Percentiles rank a stretch among this genome's conserved stretches.
phyloP scores from a whole-genome alignment of 2,329 filamentous ascomycete species.

The Aspergillus cejpii region DNA sequence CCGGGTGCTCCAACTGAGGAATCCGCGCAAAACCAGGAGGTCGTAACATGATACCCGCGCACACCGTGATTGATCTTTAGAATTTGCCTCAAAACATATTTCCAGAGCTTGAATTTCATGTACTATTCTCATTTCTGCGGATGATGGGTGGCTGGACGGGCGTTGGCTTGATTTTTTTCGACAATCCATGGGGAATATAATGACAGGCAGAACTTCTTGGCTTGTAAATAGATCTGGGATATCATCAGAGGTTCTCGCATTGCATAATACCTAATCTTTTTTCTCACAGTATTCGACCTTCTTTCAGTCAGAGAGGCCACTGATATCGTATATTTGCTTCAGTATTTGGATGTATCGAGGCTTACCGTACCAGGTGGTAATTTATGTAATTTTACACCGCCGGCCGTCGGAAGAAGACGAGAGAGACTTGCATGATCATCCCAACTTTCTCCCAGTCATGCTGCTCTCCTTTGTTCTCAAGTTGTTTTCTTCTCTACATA shows the following conservation, averaged over 20 bases:
- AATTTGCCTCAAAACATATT: conserved; percentile 1
- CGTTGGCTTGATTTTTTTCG: conserved; percentile 17
- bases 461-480: not conserved
- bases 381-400: conserved; percentile 2
- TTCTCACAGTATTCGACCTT: not conserved
- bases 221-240: conserved; percentile 25
- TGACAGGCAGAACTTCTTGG: conserved; percentile 11
- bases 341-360: not conserved
- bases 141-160: conserved; percentile 24
- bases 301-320: too few relatives aligned
- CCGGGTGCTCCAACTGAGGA: conserved; percentile 42
- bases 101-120: conserved; percentile 14
- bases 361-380: not conserved
- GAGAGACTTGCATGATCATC: not conserved
- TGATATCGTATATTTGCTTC: too few relatives aligned
- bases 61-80: not conserved
- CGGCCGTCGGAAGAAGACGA: not conserved
- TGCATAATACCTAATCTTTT: conserved; percentile 1
- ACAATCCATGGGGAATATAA: conserved; percentile 10
- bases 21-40: conserved; percentile 25
- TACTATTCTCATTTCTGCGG: conserved; percentile 21
- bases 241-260: conserved; percentile 8
- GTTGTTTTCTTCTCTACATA: conserved; percentile 1
- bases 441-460: not conserved
- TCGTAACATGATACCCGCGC: conserved; percentile 23